Conservation (phyloP, 1,284 basidiomycete genomes). For the Ceratobasidium sp. region DNA sequence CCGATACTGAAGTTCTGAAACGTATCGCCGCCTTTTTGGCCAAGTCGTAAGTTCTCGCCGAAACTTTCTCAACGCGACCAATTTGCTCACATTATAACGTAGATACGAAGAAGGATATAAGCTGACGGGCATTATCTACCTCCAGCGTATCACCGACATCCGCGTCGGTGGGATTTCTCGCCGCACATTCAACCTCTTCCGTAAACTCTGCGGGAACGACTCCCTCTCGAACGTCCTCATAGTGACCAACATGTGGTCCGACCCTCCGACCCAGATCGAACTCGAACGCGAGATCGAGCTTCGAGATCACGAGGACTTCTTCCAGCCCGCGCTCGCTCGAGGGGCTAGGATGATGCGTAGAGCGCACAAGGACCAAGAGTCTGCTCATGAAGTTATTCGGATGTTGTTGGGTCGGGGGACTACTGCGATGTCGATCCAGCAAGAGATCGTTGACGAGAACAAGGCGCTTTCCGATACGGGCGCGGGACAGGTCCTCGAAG, state of each 20-base stretch:
- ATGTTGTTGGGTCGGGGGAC: background rate
- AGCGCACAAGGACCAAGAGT: background rate
- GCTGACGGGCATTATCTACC: slow-evolving; percentile 47
- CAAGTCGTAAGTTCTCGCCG: slow-evolving; percentile 6
- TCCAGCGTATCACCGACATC: slow-evolving; percentile 48
- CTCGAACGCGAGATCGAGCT: slow-evolving; percentile 27
- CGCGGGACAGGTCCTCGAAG: slow-evolving; percentile 23
- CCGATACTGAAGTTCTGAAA: slow-evolving; percentile 45
- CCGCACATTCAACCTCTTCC: slow-evolving; percentile 45
- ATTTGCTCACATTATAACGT: background rate
- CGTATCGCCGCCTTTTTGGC: slow-evolving; percentile 42
- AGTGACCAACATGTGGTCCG: slow-evolving; percentile 55
- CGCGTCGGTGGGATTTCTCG: slow-evolving; percentile 42
- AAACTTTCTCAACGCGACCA: background rate
- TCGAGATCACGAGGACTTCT: slow-evolving; percentile 32
- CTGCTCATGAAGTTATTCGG: slow-evolving; percentile 19
- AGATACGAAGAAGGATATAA: slow-evolving; percentile 53
- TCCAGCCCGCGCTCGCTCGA: slow-evolving; percentile 12
- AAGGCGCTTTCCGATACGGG: slow-evolving; percentile 32
- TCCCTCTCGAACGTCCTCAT: slow-evolving; percentile 52
- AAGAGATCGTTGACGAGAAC: slow-evolving; percentile 23
- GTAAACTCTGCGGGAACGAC: slow-evolving; percentile 44
- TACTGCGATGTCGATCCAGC: slow-evolving; percentile 4
- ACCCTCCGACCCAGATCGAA: background rate
- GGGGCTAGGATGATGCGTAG: slow-evolving; percentile 13